phyloP scores from a whole-genome alignment of 306 rosid genomes.

The Vachellia collinsii region DNA sequence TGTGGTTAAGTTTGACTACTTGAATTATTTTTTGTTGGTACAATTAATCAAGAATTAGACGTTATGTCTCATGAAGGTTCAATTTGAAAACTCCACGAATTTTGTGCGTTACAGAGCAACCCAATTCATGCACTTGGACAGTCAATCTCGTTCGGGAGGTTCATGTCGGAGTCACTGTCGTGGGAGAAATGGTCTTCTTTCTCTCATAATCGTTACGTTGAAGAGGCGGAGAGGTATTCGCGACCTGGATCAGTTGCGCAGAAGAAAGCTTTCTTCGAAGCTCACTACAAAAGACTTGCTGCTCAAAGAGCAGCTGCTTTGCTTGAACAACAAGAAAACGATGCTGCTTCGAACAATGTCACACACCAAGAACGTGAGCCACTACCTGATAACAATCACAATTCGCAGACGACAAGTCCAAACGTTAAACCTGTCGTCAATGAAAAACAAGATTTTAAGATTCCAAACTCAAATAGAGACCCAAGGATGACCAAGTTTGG shows the following conservation, averaged over 20 bases:
- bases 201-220: slow-evolving; percentile 85
- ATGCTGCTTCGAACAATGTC: slow-evolving; percentile 42
- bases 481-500: not conserved
- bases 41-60: not conserved
- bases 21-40: not conserved
- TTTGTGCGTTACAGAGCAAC: slow-evolving; percentile 54
- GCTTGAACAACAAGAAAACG: slow-evolving; percentile 72
- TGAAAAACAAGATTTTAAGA: not conserved
- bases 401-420: slow-evolving; percentile 29
- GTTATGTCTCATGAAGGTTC: slow-evolving; percentile 7
- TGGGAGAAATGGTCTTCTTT: slow-evolving; percentile 96
- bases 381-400: not conserved
- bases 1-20: not conserved
- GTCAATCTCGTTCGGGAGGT: slow-evolving; percentile 73
- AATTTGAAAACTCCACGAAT: slow-evolving; percentile 30
- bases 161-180: slow-evolving; percentile 42
- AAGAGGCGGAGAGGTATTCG: slow-evolving; percentile 86
- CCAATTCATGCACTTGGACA: slow-evolving; percentile 80
- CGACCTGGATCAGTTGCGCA: slow-evolving; percentile 94
- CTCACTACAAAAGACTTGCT: slow-evolving; percentile 90
- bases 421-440: slow-evolving; percentile 19
- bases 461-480: slow-evolving; percentile 12
- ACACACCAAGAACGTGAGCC: slow-evolving; percentile 27
- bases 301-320: slow-evolving; percentile 79
- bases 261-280: slow-evolving; percentile 98